phyloP scores from a whole-genome alignment of 1,139 yeast species.

The Candida buenavistaensis region DNA sequence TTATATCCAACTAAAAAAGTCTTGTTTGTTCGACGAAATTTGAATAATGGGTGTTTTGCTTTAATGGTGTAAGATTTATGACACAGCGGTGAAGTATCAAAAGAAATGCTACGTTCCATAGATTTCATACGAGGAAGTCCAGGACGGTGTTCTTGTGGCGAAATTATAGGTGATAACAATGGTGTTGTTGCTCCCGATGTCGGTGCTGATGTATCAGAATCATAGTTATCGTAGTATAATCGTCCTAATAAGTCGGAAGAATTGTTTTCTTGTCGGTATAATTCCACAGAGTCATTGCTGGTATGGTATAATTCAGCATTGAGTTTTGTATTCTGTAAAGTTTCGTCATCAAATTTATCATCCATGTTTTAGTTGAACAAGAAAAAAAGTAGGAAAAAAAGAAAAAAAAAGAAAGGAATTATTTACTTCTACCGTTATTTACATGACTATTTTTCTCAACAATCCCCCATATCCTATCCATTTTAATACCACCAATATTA shows the following conservation, averaged over 20 bases:
- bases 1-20: constrained; percentile 65
- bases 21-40: constrained; percentile 56
- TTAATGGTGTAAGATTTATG: constrained; percentile 52
- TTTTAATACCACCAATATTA: constrained; percentile 75
- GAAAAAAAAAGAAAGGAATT: not conserved
- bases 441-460: constrained; percentile 66
- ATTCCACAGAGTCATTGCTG: constrained; percentile 41
- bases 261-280: constrained; percentile 39
- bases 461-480: constrained; percentile 85
- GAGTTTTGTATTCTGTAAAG: constrained; percentile 38
- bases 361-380: too few relatives aligned
- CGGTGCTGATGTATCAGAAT: constrained; percentile 30
- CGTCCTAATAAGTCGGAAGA: constrained; percentile 45
- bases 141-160: too few relatives aligned
- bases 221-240: constrained; percentile 46
- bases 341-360: constrained; percentile 20
- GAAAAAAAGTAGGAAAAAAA: not conserved
- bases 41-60: constrained; percentile 56
- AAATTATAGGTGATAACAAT: constrained; percentile 15
- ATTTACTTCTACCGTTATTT: constrained; percentile 58
- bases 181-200: constrained; percentile 21
- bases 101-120: constrained; percentile 46
- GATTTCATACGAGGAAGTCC: constrained; percentile 12
- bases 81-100: constrained; percentile 48
- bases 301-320: constrained; percentile 45